Evolutionary conservation across 495 filamentous ascomycete species (phyloP), one percentile per base, ranked within the genome.

Genomic region (Friedmanniomyces simplex): DNA sequence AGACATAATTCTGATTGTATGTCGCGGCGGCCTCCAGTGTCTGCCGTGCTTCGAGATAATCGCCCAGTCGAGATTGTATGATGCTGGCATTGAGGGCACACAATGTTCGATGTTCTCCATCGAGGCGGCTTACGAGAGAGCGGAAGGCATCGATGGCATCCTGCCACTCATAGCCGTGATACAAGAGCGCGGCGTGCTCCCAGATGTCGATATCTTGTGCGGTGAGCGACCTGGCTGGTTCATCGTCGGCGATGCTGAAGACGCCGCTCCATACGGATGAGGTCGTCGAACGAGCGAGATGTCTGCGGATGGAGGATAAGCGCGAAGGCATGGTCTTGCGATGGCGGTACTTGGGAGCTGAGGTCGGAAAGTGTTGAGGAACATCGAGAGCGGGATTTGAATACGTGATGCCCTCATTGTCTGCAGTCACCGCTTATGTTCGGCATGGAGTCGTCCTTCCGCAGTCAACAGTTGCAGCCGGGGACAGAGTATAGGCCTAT

Each of bases 141-240:
- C 22, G 0, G 56, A 63, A 63, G 43, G 43, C 39, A 10, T 52
- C 52, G 6, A 42, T 51, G 11, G 63, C 55, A 3, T 37, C 56
- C 43, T 47, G 43, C 63, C 63, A 65, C 21, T 59, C 59, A 56
- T 63, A 65, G 20, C 30, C 52, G 34, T 59, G 51, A 53, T 63
- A 65, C 2, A 65, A 52, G 1, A 65, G 43, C 8, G 50, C 55
- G 22, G 63, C 63, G 30, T 65, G 63, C 43, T 65, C 63, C 63
- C 63, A 65, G 53, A 65, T 32, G 43, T 65, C 55, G 34, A 65
- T 37, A 2, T 37, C 52, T 18, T 58, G 22, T 21, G 49, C 18
- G n/a, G 36, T 26, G n/a, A 48, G 57, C 13, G 46, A 14, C 36
- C 14, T 25, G 30, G 8, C 37, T 25, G 36, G 52, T 55, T 28